These are phyloP conservation scores for Sherardia arvensis DNA, from an alignment of 257 asterid species.

Conservation along the genomic window DNA sequence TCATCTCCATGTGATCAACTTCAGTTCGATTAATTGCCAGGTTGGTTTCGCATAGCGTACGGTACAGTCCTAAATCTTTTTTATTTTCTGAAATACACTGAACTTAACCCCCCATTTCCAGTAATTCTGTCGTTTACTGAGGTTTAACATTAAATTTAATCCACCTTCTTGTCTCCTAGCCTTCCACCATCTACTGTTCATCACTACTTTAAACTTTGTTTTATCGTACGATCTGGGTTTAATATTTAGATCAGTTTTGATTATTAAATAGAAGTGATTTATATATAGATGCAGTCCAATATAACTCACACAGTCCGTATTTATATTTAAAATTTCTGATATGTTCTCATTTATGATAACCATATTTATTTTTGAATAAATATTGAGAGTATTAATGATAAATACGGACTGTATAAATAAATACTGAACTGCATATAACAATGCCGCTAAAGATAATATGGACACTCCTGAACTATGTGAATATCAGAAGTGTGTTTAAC, in stretches of 20 bases:
- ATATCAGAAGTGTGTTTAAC: not conserved
- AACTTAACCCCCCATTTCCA: constrained; percentile 1
- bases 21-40: constrained; percentile 12
- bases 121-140: not conserved
- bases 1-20: constrained; percentile 25
- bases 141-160: not conserved
- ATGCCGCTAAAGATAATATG: too few relatives aligned
- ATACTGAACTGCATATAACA: too few relatives aligned
- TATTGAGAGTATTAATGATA: too few relatives aligned
- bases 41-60: constrained; percentile 13
- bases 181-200: not conserved
- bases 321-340: too few relatives aligned
- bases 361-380: too few relatives aligned
- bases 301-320: too few relatives aligned
- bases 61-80: not conserved
- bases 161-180: constrained; percentile 5
- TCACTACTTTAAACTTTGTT: not conserved
- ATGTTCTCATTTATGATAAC: too few relatives aligned
- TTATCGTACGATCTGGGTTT: not conserved
- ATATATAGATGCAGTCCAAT: too few relatives aligned
- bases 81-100: constrained; percentile 5
- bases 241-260: not conserved
- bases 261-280: too few relatives aligned
- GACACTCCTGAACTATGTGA: not conserved
- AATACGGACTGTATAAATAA: too few relatives aligned